Conservation (phyloP, 75 land plant species). For the Selaginella tamariscina region DNA sequence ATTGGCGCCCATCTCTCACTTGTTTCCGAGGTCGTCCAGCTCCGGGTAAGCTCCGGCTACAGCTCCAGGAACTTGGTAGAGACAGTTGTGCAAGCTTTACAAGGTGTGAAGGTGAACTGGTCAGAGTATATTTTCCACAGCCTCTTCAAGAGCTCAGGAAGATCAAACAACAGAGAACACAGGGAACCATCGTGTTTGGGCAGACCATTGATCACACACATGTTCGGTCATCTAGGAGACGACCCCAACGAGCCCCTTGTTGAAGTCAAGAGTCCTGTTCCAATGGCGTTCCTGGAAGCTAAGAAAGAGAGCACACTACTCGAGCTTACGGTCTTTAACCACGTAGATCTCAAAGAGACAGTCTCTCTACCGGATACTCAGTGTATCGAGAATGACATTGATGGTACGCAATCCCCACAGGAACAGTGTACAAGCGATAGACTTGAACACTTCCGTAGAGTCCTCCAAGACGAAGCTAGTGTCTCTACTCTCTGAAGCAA, state of each 20-base stretch:
- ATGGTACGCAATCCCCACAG: no score
- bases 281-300: neutral
- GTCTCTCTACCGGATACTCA: neutral
- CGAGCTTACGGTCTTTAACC: neutral
- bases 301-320: neutral
- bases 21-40: neutral
- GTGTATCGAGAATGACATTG: neutral
- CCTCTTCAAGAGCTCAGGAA: neutral
- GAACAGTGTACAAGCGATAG: neutral
- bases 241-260: neutral
- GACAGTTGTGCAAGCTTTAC: neutral
- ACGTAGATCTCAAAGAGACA: neutral
- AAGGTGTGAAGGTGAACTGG: neutral
- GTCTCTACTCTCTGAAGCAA: neutral
- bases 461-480: neutral
- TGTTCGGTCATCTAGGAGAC: neutral
- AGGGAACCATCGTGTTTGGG: neutral
- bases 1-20: neutral
- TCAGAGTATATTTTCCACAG: neutral
- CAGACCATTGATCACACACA: neutral
- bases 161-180: neutral
- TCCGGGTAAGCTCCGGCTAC: neutral
- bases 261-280: neutral
- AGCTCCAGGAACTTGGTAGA: neutral
- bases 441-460: neutral